These are phyloP conservation scores for Nissolia schottii DNA, from an alignment of 306 rosid species.

Conservation along the genomic window DNA sequence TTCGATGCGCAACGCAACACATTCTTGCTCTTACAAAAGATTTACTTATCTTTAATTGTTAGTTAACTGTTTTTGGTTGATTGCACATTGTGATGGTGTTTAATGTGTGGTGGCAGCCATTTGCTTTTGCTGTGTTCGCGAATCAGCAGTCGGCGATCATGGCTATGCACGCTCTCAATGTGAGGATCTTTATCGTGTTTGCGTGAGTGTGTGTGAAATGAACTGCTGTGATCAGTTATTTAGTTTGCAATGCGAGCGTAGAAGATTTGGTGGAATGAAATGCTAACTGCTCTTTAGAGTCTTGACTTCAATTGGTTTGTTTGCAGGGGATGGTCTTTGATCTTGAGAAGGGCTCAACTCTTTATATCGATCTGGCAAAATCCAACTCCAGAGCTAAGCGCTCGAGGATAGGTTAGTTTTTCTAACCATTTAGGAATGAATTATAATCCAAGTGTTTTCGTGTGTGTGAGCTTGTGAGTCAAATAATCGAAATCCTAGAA, in stretches of 20 bases:
- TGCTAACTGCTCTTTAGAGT: not conserved
- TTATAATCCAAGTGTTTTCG: not conserved
- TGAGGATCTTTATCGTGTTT: constrained; percentile 35
- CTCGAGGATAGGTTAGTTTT: constrained; percentile 44
- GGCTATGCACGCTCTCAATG: constrained; percentile 85
- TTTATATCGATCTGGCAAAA: constrained; percentile 87
- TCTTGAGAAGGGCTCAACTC: constrained; percentile 83
- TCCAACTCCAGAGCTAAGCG: constrained; percentile 94
- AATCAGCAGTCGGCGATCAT: constrained; percentile 78
- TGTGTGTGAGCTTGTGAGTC: not conserved
- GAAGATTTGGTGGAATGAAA: not conserved
- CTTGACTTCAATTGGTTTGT: constrained; percentile 24
- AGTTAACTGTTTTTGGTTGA: not conserved
- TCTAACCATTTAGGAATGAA: not conserved
- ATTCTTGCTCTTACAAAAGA: not conserved
- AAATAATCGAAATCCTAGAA: not conserved
- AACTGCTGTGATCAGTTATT: not conserved
- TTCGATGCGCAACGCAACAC: not conserved
- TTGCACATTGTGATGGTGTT: too few species aligned
- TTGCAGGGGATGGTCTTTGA: constrained; percentile 95
- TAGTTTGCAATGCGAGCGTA: not conserved
- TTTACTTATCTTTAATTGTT: not conserved
- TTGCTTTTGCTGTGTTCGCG: constrained; percentile 86
- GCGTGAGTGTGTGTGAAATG: not conserved
- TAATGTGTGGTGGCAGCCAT: constrained; percentile 52